A percentile compares a stretch with the other conserved stretches of the same genome.
Conservation (phyloP, 768 basidiomycete genomes). For the Tulasnella sp. region DNA sequence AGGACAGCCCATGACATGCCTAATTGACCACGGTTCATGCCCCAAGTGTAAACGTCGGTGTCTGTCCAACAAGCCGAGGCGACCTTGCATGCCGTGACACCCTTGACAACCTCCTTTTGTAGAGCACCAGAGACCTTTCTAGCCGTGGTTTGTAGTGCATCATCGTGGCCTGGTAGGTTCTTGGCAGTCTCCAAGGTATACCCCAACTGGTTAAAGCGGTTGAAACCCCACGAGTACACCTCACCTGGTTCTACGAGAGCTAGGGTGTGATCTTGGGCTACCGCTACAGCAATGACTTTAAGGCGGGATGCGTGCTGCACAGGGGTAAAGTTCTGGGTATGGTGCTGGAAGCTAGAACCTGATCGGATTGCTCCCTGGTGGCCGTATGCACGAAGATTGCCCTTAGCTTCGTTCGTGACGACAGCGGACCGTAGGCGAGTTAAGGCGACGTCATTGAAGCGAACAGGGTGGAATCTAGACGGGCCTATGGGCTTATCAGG, state of each 20-base stretch:
- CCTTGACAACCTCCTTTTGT: slow-evolving; percentile 64
- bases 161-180: slow-evolving; percentile 39
- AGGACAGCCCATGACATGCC: no score
- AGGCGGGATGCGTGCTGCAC: slow-evolving; percentile 43
- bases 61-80: slow-evolving; percentile 85
- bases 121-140: slow-evolving; percentile 61
- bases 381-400: slow-evolving; percentile 76
- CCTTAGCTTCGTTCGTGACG: slow-evolving; percentile 57
- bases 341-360: slow-evolving; percentile 45
- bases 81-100: slow-evolving; percentile 75
- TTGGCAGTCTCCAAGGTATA: slow-evolving; percentile 53
- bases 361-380: slow-evolving; percentile 80
- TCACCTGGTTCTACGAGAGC: slow-evolving; percentile 70
- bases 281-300: slow-evolving; percentile 50
- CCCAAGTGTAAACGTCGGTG: slow-evolving; percentile 72
- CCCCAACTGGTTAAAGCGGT: slow-evolving; percentile 80
- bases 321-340: slow-evolving; percentile 61
- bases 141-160: slow-evolving; percentile 64
- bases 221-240: slow-evolving; percentile 82
- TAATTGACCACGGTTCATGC: slow-evolving; percentile 84
- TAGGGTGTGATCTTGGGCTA: slow-evolving; percentile 92
- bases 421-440: slow-evolving; percentile 76
- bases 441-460: slow-evolving; percentile 61
- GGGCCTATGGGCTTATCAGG: slow-evolving; percentile 16
- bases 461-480: slow-evolving; percentile 46